Conservation (phyloP, 805 yeast genomes). For the Yarrowia phangngaensis region DNA sequence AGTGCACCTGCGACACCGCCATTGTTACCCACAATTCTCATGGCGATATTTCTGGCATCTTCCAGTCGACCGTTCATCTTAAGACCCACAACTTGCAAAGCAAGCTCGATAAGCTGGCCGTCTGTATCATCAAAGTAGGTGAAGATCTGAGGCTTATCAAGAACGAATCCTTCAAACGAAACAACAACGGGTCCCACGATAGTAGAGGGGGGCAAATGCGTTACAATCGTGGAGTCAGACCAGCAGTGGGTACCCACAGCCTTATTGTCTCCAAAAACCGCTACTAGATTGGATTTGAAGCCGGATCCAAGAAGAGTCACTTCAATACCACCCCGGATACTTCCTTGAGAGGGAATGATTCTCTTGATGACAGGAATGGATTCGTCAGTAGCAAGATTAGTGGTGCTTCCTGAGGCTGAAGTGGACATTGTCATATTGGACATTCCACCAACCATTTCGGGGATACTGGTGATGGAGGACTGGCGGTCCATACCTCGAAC, state of each 20-base stretch:
- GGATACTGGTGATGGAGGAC: constrained; percentile 18
- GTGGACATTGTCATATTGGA: constrained; percentile 13
- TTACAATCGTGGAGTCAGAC: constrained; percentile 91
- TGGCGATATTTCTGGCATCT: constrained; percentile 91
- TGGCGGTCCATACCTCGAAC: constrained; percentile 19
- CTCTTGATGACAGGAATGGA: constrained; percentile 64
- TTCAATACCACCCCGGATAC: constrained; percentile 93
- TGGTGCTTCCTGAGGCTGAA: constrained; percentile 11
- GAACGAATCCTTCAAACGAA: constrained; percentile 58
- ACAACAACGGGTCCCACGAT: constrained; percentile 90
- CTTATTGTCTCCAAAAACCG: constrained; percentile 69
- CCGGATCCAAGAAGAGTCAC: constrained; percentile 85
- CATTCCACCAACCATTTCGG: constrained; percentile 21
- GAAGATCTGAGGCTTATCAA: constrained; percentile 54
- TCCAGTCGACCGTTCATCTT: constrained; percentile 95
- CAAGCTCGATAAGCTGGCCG: constrained; percentile 87
- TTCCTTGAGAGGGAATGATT: constrained; percentile 93
- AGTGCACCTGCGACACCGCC: constrained; percentile 20
- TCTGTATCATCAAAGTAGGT: constrained; percentile 95
- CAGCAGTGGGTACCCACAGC: constrained; percentile 79
- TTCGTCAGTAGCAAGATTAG: constrained; percentile 11
- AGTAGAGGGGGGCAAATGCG: constrained; percentile 88
- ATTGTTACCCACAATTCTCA: constrained; percentile 71
- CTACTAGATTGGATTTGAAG: constrained; percentile 78
- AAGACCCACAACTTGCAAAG: constrained; percentile 92